These are phyloP conservation scores for Metschnikowia matae DNA, from an alignment of 805 yeast species.

Conservation along the genomic window DNA sequence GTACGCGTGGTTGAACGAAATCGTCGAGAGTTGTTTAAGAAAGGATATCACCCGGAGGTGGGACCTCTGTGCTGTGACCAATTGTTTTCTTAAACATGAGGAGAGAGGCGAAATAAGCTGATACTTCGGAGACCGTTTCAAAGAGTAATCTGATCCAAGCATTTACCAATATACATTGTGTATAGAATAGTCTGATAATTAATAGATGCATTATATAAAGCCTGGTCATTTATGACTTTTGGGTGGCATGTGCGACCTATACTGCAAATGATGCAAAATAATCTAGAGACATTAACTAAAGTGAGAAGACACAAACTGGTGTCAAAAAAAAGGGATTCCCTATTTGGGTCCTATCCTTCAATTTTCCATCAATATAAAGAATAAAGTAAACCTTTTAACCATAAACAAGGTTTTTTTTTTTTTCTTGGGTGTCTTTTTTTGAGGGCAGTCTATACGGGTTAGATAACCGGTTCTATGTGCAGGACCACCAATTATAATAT, in stretches of 20 bases:
- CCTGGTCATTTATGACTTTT: neutral
- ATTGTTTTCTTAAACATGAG: neutral
- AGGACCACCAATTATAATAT: no score
- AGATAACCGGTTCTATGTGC: no score
- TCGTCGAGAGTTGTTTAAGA: conserved; percentile 53
- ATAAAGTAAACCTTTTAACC: no score
- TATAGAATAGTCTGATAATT: neutral
- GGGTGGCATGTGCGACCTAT: neutral
- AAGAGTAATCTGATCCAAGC: neutral
- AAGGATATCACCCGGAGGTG: conserved; percentile 49
- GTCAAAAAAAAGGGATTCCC: neutral
- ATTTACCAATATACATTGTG: neutral
- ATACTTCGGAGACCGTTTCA: neutral
- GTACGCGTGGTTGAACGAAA: conserved; percentile 26
- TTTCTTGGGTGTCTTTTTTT: no score
- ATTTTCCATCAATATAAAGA: no score
- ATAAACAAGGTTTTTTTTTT: no score
- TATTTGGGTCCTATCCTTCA: no score
- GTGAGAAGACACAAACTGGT: no score
- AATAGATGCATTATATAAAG: neutral
- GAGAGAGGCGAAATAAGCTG: neutral
- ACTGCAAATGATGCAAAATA: neutral
- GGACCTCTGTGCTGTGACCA: conserved; percentile 39
- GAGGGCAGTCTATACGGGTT: no score
- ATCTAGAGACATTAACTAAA: neutral